Percentiles rank a stretch among this genome's conserved stretches.
Conservation (phyloP, 2,329 filamentous ascomycete species). For the Penicillium sp. region DNA sequence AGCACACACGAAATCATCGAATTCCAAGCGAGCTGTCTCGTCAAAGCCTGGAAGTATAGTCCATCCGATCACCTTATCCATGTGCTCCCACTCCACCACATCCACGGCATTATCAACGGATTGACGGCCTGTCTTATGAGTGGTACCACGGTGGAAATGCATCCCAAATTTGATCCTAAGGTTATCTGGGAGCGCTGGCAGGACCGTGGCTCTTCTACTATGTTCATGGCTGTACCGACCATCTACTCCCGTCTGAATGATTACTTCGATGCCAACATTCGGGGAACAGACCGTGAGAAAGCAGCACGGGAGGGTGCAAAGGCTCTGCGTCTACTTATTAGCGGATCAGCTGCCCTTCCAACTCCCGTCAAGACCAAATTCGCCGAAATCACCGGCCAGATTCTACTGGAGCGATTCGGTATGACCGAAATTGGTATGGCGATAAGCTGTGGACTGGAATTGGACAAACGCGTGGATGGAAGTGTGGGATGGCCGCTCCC, state of each 20-base stretch:
- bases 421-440: conserved; percentile 54
- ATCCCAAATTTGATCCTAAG: conserved; percentile 45
- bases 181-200: conserved; percentile 51
- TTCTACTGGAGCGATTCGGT: conserved; percentile 50
- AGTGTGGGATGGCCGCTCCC: conserved; percentile 51
- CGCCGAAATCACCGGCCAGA: conserved; percentile 42
- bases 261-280: conserved; percentile 43
- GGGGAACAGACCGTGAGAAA: conserved; percentile 34
- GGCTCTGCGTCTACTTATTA: conserved; percentile 40
- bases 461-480: conserved; percentile 45
- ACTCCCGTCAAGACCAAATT: conserved; percentile 44
- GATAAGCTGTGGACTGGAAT: conserved; percentile 45
- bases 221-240: conserved; percentile 55
- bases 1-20: conserved; percentile 44
- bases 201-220: conserved; percentile 40
- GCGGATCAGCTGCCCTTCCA: conserved; percentile 45
- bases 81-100: conserved; percentile 52
- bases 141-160: conserved; percentile 51
- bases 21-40: conserved; percentile 32
- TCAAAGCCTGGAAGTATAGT: conserved; percentile 33
- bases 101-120: conserved; percentile 53
- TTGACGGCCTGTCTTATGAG: conserved; percentile 49
- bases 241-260: conserved; percentile 52
- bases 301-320: conserved; percentile 34
- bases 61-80: conserved; percentile 49